Conservation (phyloP, 805 yeast species). For the Candida anglica region DNA sequence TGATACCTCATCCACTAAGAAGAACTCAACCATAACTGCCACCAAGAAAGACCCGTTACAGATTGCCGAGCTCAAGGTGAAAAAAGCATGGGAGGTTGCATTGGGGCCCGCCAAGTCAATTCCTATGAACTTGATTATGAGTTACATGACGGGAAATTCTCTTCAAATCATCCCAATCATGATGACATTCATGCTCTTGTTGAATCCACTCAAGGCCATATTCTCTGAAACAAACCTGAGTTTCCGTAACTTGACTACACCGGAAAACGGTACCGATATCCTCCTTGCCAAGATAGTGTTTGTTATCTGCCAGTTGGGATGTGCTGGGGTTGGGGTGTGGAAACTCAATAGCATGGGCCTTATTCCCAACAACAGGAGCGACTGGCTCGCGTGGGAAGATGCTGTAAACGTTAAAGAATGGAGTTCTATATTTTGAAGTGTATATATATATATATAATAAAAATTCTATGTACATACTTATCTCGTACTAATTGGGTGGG, state of each 20-base stretch:
- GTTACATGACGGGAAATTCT: constrained; percentile 89
- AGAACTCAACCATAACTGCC: constrained; percentile 7
- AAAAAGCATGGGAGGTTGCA: constrained; percentile 87
- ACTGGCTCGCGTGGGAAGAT: constrained; percentile 87
- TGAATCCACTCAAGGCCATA: constrained; percentile 74
- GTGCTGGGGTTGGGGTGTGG: constrained; percentile 75
- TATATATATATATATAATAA: not conserved
- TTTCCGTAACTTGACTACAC: constrained; percentile 48
- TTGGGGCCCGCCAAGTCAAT: constrained; percentile 73
- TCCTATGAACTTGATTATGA: constrained; percentile 90
- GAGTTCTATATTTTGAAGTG: constrained; percentile 1
- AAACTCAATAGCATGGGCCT: constrained; percentile 86
- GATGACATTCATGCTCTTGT: constrained; percentile 81
- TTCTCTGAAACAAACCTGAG: constrained; percentile 46
- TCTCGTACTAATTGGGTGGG: too few species aligned
- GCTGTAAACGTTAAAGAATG: constrained; percentile 21
- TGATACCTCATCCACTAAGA: constrained; percentile 8
- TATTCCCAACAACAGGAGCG: constrained; percentile 81
- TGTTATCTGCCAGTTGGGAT: constrained; percentile 44
- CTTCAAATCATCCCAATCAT: constrained; percentile 87
- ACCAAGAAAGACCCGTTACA: constrained; percentile 15
- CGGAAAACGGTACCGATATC: constrained; percentile 28
- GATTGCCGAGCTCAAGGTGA: constrained; percentile 39
- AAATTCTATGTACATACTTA: not conserved
- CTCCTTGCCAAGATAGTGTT: constrained; percentile 19